Conservation (phyloP, 2,329 filamentous ascomycete species). For the Colletotrichum kahawae region DNA sequence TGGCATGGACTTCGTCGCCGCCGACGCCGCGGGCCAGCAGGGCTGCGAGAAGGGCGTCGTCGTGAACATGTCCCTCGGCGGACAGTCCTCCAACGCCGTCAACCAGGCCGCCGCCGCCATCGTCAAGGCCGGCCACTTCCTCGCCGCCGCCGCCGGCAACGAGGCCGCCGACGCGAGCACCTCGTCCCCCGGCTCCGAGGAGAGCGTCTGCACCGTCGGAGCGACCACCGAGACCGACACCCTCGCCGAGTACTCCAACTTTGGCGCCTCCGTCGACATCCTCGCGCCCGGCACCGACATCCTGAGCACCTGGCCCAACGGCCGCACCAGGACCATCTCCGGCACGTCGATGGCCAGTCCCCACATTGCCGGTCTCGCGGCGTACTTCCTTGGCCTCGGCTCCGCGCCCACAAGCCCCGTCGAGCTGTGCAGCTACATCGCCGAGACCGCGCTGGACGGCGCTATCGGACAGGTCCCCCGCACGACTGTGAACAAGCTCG, state of each 20-base stretch:
- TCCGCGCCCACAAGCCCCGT: constrained; percentile 30
- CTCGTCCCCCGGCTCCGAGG: constrained; percentile 53
- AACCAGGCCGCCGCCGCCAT: constrained; percentile 56
- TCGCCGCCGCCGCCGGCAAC: constrained; percentile 64
- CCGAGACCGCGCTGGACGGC: constrained; percentile 42
- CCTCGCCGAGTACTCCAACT: constrained; percentile 57
- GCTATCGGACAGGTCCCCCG: constrained; percentile 39
- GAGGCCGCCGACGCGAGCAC: constrained; percentile 45
- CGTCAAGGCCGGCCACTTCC: constrained; percentile 51
- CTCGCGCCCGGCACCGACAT: constrained; percentile 55
- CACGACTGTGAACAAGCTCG: constrained; percentile 38
- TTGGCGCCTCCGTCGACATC: constrained; percentile 52
- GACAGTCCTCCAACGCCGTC: constrained; percentile 46
- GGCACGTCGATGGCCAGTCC: constrained; percentile 27
- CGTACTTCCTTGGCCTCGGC: constrained; percentile 49
- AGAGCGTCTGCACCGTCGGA: constrained; percentile 58
- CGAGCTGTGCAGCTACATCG: constrained; percentile 47
- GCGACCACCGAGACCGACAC: constrained; percentile 46
- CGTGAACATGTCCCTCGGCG: constrained; percentile 64
- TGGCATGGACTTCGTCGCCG: constrained; percentile 47
- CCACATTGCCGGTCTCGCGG: constrained; percentile 24
- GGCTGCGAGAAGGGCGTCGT: constrained; percentile 50
- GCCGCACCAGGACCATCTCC: constrained; percentile 19
- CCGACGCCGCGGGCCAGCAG: constrained; percentile 30
- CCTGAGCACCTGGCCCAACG: constrained; percentile 52